A percentile compares a stretch with the other conserved stretches of the same genome.
Conservation (phyloP, 2,329 filamentous ascomycete genomes). For the Pseudogymnoascus sp. region DNA sequence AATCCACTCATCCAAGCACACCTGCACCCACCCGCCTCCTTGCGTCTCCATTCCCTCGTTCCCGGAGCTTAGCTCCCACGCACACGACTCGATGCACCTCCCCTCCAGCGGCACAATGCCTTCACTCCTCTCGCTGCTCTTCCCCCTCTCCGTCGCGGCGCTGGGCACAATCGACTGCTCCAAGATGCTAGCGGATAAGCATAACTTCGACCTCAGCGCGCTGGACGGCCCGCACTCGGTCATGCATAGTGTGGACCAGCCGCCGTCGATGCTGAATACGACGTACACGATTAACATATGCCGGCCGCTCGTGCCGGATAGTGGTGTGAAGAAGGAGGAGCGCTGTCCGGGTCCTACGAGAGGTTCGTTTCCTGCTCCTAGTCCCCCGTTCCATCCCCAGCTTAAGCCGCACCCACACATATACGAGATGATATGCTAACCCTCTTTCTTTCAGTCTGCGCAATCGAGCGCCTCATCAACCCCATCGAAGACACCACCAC, state of each 20-base stretch:
- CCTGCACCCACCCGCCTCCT: background rate
- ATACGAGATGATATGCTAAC: constrained; percentile 12
- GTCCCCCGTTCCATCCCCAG: background rate
- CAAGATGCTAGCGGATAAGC: constrained; percentile 48
- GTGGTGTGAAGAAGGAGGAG: constrained; percentile 44
- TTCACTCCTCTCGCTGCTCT: constrained; percentile 17
- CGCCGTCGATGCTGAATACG: constrained; percentile 54
- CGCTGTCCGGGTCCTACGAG: constrained; percentile 63
- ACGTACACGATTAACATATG: constrained; percentile 80
- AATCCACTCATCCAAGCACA: background rate
- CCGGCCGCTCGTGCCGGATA: constrained; percentile 53
- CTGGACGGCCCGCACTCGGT: constrained; percentile 63
- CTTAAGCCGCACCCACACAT: background rate
- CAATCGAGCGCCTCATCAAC: constrained; percentile 52
- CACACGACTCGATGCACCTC: background rate
- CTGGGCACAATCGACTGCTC: constrained; percentile 52
- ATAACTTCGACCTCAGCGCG: constrained; percentile 54
- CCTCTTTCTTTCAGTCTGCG: constrained; percentile 54
- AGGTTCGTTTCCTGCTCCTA: constrained; percentile 38
- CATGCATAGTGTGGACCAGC: constrained; percentile 43
- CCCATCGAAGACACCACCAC: constrained; percentile 39
- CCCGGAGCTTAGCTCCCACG: background rate
- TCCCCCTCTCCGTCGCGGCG: constrained; percentile 22
- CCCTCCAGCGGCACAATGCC: background rate
- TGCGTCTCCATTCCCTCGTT: background rate